Base-by-base conservation (phyloP, 257 asterid genomes). In the Nicotiana obtusifolia region DNA sequence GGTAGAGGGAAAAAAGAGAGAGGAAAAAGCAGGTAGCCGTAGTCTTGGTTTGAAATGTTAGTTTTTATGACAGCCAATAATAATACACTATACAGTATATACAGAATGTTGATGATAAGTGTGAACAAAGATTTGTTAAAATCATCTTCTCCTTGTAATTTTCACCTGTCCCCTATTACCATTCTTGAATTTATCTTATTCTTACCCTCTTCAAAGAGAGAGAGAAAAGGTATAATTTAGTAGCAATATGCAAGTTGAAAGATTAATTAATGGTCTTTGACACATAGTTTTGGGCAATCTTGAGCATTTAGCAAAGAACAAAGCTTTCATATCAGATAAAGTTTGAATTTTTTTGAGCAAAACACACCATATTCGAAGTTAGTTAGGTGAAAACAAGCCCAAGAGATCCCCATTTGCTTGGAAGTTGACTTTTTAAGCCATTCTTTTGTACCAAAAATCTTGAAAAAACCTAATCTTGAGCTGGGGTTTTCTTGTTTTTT, bases 351-450 rank as follows among this genome's bases (percentile, higher is more conserved):
- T 54, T 54, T 49, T 30, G 33, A 30, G 33, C 33, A 30, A 30
- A 30, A 30, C 33, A 30, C 4, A 30, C 33, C 33, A 30, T 30
- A 30, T 30, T 30, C 33, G 3, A 30, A 30, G 33, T 30, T 30
- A 30, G 5, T 30, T 30, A 5, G 33, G 33, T 30, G 33, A 30
- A 47, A 73, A 73, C 61, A 22, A 47, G 37, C 1, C 2, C 4
- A 73, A 47, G 61, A 91, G 90, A 86, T 87, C 88, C 82, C 85
- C 35, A 22, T 71, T 84, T 69, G 44, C 59, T 82, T 44, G 56
- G 64, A 84, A 82, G 89, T 89, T 89, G 93, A 85, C 93, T 88
- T 91, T 86, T 81, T 24, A 17, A 61, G n/a, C 59, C 4, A 14
- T 22, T 9, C 35, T 69, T 79, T 80, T 57, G 64, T 71, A 26